Percentiles rank a stretch among this genome's conserved stretches.
Evolutionary conservation across 2,329 filamentous ascomycete genomes (phyloP).

Genomic region (Colletotrichum simmondsii): DNA sequence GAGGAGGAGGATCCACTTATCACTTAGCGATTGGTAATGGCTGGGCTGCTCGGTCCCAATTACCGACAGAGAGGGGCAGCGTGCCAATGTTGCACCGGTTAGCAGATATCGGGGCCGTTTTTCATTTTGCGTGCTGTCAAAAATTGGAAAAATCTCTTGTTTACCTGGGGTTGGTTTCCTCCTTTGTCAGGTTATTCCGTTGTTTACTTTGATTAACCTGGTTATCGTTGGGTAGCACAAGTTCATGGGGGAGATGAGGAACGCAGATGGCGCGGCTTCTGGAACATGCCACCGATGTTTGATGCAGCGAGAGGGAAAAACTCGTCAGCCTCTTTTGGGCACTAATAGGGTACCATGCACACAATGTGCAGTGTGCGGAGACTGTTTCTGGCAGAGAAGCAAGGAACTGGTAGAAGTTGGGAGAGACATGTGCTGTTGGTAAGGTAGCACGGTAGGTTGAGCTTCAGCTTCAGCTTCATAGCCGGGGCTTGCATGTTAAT

Average conservation of each 20-base stretch:
- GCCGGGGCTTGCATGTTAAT: not conserved
- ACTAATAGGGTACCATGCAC: not conserved
- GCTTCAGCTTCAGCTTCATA: constrained; percentile 1
- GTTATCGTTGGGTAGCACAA: constrained; percentile 5
- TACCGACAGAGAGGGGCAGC: constrained; percentile 13
- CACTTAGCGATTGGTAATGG: constrained; percentile 26
- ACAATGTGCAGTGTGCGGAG: not conserved
- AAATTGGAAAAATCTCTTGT: constrained; percentile 3
- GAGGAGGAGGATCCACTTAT: not conserved
- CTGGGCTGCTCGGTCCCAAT: constrained; percentile 31
- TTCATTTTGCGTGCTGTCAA: constrained; percentile 26
- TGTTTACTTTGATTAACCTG: constrained; percentile 8
- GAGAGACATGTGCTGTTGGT: not conserved
- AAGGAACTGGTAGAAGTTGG: not conserved
- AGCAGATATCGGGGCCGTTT: not conserved
- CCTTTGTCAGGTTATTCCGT: constrained; percentile 18
- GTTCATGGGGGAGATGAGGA: not conserved
- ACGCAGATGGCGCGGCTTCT: constrained; percentile 25
- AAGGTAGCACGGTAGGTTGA: not conserved
- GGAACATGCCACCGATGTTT: constrained; percentile 23
- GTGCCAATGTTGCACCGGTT: not conserved
- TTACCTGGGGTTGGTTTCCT: constrained; percentile 12
- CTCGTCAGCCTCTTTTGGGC: not conserved
- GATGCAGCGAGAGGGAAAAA: not conserved
- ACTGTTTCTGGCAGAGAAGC: not conserved